A percentile compares a stretch with the other conserved stretches of the same genome.
phyloP scores from a whole-genome alignment of 495 filamentous ascomycete species.

The Aspergillus heteromorphus region DNA sequence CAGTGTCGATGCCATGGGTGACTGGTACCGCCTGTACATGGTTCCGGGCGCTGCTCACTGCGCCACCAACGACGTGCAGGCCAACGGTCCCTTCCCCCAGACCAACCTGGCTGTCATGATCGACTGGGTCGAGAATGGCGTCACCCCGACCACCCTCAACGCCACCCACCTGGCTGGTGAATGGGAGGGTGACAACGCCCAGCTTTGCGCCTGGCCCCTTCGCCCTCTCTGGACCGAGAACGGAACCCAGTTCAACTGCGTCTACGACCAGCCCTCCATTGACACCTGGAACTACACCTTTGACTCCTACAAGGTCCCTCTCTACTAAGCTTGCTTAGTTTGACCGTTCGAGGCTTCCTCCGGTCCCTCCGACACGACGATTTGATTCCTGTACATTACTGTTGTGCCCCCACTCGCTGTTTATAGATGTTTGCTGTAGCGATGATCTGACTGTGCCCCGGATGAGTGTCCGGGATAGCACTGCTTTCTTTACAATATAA shows the following conservation, averaged over 20 bases:
- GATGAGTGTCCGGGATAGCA: not conserved
- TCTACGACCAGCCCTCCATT: conserved; percentile 36
- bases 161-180: conserved; percentile 21
- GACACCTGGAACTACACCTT: conserved; percentile 35
- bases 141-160: conserved; percentile 29
- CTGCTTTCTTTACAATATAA: too few relatives aligned
- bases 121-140: conserved; percentile 44
- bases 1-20: conserved; percentile 31
- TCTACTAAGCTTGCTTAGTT: not conserved
- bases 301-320: conserved; percentile 9
- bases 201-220: conserved; percentile 42
- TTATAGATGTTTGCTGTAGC: not conserved
- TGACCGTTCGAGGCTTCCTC: too few relatives aligned
- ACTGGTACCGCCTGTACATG: conserved; percentile 48
- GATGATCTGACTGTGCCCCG: not conserved
- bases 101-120: conserved; percentile 36
- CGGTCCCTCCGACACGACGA: too few relatives aligned
- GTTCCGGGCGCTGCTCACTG: conserved; percentile 50
- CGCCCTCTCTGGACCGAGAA: conserved; percentile 37
- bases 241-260: conserved; percentile 25
- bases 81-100: conserved; percentile 42
- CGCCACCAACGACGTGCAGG: conserved; percentile 29
- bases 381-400: not conserved
- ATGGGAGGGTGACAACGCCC: conserved; percentile 25
- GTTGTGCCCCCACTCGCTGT: not conserved